Percentiles rank a stretch among this genome's conserved stretches.
phyloP scores from a whole-genome alignment of 2,329 filamentous ascomycete genomes.

The Neocatenulostroma microsporum region DNA sequence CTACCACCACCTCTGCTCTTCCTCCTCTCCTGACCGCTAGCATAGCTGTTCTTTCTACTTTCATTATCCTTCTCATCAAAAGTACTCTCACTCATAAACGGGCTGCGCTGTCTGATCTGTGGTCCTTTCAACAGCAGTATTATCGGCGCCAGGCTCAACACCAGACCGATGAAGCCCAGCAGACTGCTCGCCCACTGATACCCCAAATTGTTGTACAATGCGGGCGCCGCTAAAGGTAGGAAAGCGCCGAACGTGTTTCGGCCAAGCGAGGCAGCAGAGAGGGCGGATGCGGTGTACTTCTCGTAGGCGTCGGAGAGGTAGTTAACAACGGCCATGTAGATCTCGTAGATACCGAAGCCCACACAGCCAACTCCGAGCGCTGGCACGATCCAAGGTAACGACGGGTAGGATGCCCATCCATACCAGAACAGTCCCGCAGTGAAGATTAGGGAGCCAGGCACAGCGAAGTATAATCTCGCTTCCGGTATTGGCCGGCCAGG shows the following conservation, averaged over 20 bases:
- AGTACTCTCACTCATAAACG: slow-evolving; percentile 23
- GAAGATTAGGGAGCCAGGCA: slow-evolving; percentile 37
- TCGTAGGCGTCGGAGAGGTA: slow-evolving; percentile 43
- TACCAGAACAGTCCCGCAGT: slow-evolving; percentile 41
- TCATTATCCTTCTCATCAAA: slow-evolving; percentile 20
- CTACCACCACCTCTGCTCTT: slow-evolving; percentile 5
- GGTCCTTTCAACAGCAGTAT: slow-evolving; percentile 28
- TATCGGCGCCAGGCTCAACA: slow-evolving; percentile 36
- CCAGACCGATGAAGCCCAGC: slow-evolving; percentile 36
- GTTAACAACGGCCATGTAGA: slow-evolving; percentile 42
- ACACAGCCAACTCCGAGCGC: slow-evolving; percentile 43
- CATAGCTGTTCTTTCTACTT: slow-evolving; percentile 14
- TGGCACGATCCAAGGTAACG: slow-evolving; percentile 39
- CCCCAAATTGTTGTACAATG: slow-evolving; percentile 38
- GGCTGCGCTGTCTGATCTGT: slow-evolving; percentile 20
- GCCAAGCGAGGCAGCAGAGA: slow-evolving; percentile 37
- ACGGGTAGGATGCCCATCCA: slow-evolving; percentile 41
- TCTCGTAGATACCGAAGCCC: slow-evolving; percentile 45
- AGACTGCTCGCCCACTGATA: slow-evolving; percentile 41
- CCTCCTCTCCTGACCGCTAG: slow-evolving; percentile 1
- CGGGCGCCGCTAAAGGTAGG: slow-evolving; percentile 38
- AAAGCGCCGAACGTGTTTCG: slow-evolving; percentile 42
- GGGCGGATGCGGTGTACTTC: slow-evolving; percentile 40
- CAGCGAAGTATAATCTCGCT: slow-evolving; percentile 34
- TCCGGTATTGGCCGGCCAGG: slow-evolving; percentile 31